Evolutionary conservation across 2,329 filamentous ascomycete genomes (phyloP).

Genomic region (Furcasterigmium sp.): DNA sequence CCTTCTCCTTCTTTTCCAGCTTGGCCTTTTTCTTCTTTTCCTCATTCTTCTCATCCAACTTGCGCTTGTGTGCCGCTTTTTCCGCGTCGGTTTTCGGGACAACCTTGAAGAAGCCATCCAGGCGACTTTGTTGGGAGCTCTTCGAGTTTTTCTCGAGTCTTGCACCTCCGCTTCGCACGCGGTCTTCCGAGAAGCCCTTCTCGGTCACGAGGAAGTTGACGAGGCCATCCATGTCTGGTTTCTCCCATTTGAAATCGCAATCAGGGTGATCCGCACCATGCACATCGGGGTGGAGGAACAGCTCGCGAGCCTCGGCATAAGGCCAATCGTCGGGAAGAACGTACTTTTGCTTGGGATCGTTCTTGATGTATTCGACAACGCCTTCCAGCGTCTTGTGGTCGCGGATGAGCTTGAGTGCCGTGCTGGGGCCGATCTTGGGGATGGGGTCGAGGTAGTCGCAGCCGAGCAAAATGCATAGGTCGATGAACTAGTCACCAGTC

Average conservation of each 20-base stretch:
- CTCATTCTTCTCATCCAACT: slow-evolving; percentile 86
- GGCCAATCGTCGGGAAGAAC: slow-evolving; percentile 95
- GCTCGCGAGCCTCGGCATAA: slow-evolving; percentile 80
- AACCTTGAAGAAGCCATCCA: slow-evolving; percentile 97
- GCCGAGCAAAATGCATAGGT: slow-evolving; percentile 93
- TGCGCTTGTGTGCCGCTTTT: slow-evolving; percentile 81
- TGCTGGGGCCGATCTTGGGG: slow-evolving; percentile 87
- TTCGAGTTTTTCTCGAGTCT: slow-evolving; percentile 87
- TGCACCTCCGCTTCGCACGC: slow-evolving; percentile 73
- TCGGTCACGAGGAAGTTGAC: slow-evolving; percentile 86
- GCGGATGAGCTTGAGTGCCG: slow-evolving; percentile 88
- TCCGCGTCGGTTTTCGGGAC: slow-evolving; percentile 83
- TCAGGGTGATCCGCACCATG: slow-evolving; percentile 74
- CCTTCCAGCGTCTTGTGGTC: slow-evolving; percentile 86
- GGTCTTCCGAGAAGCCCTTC: slow-evolving; percentile 95
- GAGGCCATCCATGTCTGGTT: slow-evolving; percentile 83
- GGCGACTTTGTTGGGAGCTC: slow-evolving; percentile 79
- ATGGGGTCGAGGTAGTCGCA: slow-evolving; percentile 98
- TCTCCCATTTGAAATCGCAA: slow-evolving; percentile 98
- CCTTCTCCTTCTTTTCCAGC: slow-evolving; percentile 92
- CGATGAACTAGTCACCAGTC: slow-evolving; percentile 67
- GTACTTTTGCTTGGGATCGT: slow-evolving; percentile 74
- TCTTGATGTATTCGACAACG: slow-evolving; percentile 74
- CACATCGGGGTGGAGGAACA: slow-evolving; percentile 91
- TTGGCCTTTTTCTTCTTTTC: slow-evolving; percentile 95